phyloP scores from a whole-genome alignment of 306 rosid species.

The Prinsepia uniflora region DNA sequence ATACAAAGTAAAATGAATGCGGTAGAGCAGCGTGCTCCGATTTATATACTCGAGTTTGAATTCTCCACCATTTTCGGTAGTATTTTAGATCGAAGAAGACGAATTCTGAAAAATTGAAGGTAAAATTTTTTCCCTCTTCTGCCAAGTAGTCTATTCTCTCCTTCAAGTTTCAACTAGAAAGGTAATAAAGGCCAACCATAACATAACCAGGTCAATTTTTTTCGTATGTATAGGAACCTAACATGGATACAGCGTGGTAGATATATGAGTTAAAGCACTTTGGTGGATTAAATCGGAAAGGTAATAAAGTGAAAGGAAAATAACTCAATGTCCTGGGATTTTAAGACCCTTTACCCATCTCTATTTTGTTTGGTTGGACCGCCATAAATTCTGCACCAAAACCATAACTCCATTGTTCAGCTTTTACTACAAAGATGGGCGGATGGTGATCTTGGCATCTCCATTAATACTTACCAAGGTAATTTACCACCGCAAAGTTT shows the following conservation, averaged over 20 bases:
- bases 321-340: conserved; percentile 9
- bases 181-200: no score
- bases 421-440: background rate
- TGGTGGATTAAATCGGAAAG: background rate
- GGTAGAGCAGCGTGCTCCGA: no score
- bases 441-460: background rate
- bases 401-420: background rate
- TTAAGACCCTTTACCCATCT: background rate
- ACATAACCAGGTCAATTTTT: background rate
- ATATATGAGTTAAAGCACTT: background rate
- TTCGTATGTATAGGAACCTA: background rate
- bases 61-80: no score
- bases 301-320: conserved; percentile 7
- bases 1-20: no score
- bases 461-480: background rate
- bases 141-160: background rate
- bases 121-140: background rate
- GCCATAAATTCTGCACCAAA: conserved; percentile 22
- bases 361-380: conserved; percentile 11
- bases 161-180: no score
- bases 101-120: background rate
- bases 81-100: background rate
- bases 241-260: background rate
- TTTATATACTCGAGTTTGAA: no score
- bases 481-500: no score